Percentiles rank a stretch among this genome's conserved stretches.
Evolutionary conservation across 768 basidiomycete species (phyloP).

Genomic region (Russula earlei): DNA sequence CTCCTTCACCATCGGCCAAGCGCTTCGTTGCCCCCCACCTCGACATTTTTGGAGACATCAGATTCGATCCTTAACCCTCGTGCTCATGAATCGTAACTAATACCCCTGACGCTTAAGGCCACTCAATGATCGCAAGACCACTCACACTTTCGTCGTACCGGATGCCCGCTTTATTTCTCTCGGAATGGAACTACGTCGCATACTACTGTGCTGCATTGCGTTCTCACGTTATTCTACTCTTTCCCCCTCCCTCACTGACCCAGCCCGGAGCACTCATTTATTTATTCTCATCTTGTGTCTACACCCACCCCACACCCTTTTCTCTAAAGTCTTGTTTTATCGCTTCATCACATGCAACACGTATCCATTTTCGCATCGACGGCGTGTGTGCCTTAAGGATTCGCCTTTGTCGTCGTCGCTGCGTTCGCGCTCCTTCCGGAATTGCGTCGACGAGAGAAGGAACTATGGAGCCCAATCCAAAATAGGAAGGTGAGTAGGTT

Average conservation of each 20-base stretch:
- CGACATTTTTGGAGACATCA: constrained; percentile 20
- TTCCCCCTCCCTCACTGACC: not conserved
- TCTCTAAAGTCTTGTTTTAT: not conserved
- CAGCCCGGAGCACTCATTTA: constrained; percentile 17
- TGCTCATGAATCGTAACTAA: constrained; percentile 2
- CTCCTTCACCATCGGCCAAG: constrained; percentile 53
- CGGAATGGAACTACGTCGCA: constrained; percentile 13
- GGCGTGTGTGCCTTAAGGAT: constrained; percentile 1
- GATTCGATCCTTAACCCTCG: constrained; percentile 14
- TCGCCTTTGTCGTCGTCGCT: not conserved
- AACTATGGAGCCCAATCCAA: not conserved
- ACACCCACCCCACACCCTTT: constrained; percentile 5
- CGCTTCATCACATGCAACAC: constrained; percentile 10
- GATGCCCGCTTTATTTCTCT: not conserved
- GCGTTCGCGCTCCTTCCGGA: not conserved
- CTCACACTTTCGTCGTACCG: not conserved
- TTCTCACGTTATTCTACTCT: not conserved
- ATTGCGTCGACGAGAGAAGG: too few relatives aligned
- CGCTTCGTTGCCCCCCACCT: constrained; percentile 33
- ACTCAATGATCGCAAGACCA: constrained; percentile 13
- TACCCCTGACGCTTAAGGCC: constrained; percentile 8
- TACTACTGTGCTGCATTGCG: constrained; percentile 6
- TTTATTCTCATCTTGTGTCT: constrained; percentile 17
- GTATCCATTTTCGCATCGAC: constrained; percentile 5
- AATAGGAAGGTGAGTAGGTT: constrained; percentile 18